Evolutionary conservation across 192 early-diverging fungal species (phyloP).

Genomic region (Haplosporangium gracile): DNA sequence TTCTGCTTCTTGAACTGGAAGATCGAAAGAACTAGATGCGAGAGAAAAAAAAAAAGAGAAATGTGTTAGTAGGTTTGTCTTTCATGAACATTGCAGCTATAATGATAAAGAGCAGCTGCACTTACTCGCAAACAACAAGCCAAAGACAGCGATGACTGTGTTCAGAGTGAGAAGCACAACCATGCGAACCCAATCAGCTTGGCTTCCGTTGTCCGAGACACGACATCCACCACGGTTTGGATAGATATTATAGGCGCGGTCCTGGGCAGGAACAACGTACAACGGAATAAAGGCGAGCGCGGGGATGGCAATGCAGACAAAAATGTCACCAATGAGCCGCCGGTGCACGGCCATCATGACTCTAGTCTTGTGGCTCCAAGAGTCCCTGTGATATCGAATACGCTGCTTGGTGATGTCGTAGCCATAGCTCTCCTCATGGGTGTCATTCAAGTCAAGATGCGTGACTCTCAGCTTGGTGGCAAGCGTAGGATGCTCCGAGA

Average conservation of each 20-base stretch:
- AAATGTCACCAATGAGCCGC: not conserved
- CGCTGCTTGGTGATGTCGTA: slow-evolving; percentile 25
- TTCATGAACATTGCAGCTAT: not conserved
- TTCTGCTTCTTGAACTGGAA: slow-evolving; percentile 16
- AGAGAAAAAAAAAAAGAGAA: too few relatives aligned
- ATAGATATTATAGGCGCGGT: slow-evolving; percentile 20
- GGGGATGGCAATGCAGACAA: slow-evolving; percentile 14
- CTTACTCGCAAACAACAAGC: slow-evolving; percentile 13
- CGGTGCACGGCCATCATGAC: not conserved
- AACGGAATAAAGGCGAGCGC: not conserved
- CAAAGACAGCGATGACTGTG: not conserved
- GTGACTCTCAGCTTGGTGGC: slow-evolving; percentile 18
- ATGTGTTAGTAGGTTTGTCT: not conserved
- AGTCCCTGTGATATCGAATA: slow-evolving; percentile 13
- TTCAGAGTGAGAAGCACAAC: not conserved
- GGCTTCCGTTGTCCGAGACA: not conserved
- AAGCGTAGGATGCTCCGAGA: not conserved
- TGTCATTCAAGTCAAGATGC: slow-evolving; percentile 13
- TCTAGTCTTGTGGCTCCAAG: slow-evolving; percentile 16
- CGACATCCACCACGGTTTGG: slow-evolving; percentile 22
- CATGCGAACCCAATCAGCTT: not conserved
- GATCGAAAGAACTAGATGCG: not conserved
- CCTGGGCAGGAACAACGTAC: not conserved
- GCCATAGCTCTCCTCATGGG: slow-evolving; percentile 6
- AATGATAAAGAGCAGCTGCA: not conserved